Base-by-base conservation (phyloP, 2,329 filamentous ascomycete species). In the Hymenotorrendiella dingleyae region DNA sequence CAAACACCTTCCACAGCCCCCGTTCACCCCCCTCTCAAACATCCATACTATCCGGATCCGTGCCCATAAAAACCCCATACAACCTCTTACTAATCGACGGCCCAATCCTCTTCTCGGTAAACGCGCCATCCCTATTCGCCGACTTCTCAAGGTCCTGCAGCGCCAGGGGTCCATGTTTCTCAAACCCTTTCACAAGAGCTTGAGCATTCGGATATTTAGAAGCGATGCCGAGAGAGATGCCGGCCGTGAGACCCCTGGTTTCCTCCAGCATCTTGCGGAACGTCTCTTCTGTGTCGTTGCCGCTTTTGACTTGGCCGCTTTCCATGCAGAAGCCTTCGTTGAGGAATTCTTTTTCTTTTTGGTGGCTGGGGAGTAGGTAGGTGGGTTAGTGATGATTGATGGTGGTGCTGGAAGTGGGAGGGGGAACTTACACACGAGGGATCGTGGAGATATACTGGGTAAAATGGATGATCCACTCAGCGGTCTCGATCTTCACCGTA, bases 381-480 rank as follows among this genome's bases (percentile, higher is more conserved):
- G 20, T 26, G 9, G 12, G 9, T 14, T 12, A 34, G 36, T 17
- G 11, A 8, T n/a, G 37, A 14, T 27, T 5, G 30, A 22, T 34
- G 33, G 35, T 38, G 26, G 12, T 27, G 4, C 14, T 16, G 9
- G 4, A 33, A 35, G 16, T 32, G 3, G n/a, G 29, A 29, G 33
- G 5, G 21, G 19, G n/a, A 6, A 47, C 54, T 39, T 68, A 74
- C 50, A 78, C 77, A 62, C 90, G 90, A 0, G 84, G 86, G 17
- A 84, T 78, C 1, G 81, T 85, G 6, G 83, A 84, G 36, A 91
- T 80, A 59, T 91, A 82, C 56, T 89, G 82, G 0, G 86, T 91
- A 55, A 90, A 87, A 24, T 75, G 70, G 22, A 73, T 68, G 22
- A 90, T 78, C 82, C 84, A 87, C 53, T 82, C 74, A 2, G 84